Base-by-base conservation (phyloP, 345 rosid species). In the Gossypium mustelinum region DNA sequence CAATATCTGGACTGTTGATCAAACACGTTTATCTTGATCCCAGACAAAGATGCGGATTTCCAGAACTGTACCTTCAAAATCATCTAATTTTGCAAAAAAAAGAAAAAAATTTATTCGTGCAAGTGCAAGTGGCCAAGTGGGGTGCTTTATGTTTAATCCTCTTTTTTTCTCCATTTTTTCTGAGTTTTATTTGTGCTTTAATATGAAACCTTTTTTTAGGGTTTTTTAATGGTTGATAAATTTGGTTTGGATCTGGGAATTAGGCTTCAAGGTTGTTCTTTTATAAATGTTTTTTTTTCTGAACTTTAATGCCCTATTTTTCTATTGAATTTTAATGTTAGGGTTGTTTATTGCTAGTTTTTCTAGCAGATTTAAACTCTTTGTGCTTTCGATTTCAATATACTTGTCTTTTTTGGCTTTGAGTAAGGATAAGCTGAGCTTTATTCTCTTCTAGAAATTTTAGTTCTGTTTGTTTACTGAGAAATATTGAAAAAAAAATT, bases 161-260 rank as follows among this genome's bases (percentile, higher is more conserved):
- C 25, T 64, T 64, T 34, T 34, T 34, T 34, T 34, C 7, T 5
- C 41, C 7, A 16, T 2, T 58, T 16, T 22, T 22, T 24, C 29
- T 25, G 41, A 3, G 17, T 13, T 50, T 22, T 17, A 20, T 29
- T 62, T 11, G 44, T 71, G 17, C 29, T 71, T 20, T 44, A 29
- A 18, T 43, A 14, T 71, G 20, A 14, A 16, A 29, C 3, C 34
- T 12, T 48, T 16, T 48, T 16, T 52, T 14, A 12, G 4, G 52
- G 7, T 11, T 55, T 2, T n/a, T 17, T 39, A 1, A 11, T 57
- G 54, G 24, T 17, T 57, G 12, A 25, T 54, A 73, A 73, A 73
- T 45, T 59, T 73, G 48, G 56, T 60, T 25, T 70, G 75, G 81
- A 79, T 79, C 81, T 68, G 60, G 52, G 47, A 78, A 43, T 68